Base-by-base conservation (phyloP, 257 asterid species). In the Linderniella brevidens region DNA sequence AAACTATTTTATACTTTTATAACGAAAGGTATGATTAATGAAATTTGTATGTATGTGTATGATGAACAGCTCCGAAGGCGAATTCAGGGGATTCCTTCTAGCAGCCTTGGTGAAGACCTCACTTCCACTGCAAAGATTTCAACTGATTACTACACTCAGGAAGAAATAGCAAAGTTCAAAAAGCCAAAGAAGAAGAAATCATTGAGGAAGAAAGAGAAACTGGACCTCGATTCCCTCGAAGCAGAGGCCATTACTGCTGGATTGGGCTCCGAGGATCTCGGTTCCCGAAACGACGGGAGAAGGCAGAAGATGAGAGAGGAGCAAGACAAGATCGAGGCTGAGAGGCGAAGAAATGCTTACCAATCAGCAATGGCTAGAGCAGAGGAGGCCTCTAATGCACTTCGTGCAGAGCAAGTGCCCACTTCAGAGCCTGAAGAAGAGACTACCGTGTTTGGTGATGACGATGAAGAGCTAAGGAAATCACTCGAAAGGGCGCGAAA, bases 151-250 rank as follows among this genome's bases (percentile, higher is more conserved):
- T 79, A 64, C 52, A 81, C 94, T 37, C 79, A 75, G 62, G 96
- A 85, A 60, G 99, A 85, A 67, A 79, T 90, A 93, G 58, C 74
- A 46, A 70, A 79, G 57, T 90, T 85, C 61, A 79, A 79, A 60
- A 90, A 75, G 77, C 93, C 99, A 56, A 90, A 81, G 81, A 90
- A 90, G 60, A 90, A 85, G 74, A 90, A 81, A 65, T 77, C 96
- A 19, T 59, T 85, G 62, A 74, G 96, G 73, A 90, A 81, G 70
- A 85, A 71, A 69, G 96, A 85, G 42, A 90, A 90, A 74, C 67
- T 85, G 70, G 93, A 81, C 57, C 13, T 85, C 41, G 74, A 75
- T 63, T 79, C 88, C 60, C 93, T 85, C 49, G 99, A 85, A 74
- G 93, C 88, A 41, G 99, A 90, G 77, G 96, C 99, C 57, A 61